Evolutionary conservation across 306 rosid species (phyloP).

Genomic region (Malus asiatica): DNA sequence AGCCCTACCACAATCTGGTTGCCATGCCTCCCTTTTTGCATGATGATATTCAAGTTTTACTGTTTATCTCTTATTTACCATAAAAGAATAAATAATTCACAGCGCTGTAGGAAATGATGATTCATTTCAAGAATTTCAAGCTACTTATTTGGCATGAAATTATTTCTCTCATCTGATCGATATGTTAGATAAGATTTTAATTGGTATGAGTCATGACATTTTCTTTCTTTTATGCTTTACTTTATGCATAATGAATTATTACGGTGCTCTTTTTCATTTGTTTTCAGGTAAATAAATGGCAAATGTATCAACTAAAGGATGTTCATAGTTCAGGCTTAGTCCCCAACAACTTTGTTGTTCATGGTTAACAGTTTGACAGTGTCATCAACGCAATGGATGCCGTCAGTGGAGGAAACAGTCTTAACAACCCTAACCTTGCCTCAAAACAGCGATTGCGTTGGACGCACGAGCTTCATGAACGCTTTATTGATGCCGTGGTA

Average conservation of each 20-base stretch:
- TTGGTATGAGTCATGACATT: neutral
- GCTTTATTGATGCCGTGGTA: slow-evolving; percentile 92
- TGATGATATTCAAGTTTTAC: neutral
- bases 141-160: neutral
- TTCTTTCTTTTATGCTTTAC: slow-evolving; percentile 11
- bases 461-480: slow-evolving; percentile 95
- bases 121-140: neutral
- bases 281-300: slow-evolving; percentile 45
- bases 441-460: slow-evolving; percentile 90
- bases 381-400: slow-evolving; percentile 62
- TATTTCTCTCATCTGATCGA: neutral
- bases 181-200: neutral
- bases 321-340: slow-evolving; percentile 46
- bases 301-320: slow-evolving; percentile 56
- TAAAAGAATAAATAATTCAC: neutral
- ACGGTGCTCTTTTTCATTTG: neutral
- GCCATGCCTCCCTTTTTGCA: neutral
- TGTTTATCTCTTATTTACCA: neutral
- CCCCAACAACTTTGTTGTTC: slow-evolving; percentile 42
- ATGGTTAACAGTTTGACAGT: slow-evolving; percentile 48
- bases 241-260: neutral
- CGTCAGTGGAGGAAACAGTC: slow-evolving; percentile 55
- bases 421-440: slow-evolving; percentile 54
- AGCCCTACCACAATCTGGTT: neutral
- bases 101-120: neutral